Conservation (phyloP, 2,329 filamentous ascomycete genomes). For the Rhinocladiella similis region DNA sequence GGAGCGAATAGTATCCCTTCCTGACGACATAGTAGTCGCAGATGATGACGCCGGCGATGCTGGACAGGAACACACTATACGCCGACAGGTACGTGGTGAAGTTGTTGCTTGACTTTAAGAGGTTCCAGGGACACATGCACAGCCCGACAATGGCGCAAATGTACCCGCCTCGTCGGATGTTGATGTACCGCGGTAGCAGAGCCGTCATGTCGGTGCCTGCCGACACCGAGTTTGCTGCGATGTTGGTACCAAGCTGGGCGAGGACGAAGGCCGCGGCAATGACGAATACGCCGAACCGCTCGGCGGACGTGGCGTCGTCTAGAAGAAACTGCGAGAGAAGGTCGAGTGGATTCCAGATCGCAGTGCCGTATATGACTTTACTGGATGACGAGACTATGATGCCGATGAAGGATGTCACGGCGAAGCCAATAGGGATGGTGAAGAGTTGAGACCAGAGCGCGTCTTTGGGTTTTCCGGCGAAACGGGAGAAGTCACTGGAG, state of each 20-base stretch:
- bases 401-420: slow-evolving; percentile 35
- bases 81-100: slow-evolving; percentile 81
- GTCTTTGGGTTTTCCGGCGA: slow-evolving; percentile 46
- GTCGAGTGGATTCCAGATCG: slow-evolving; percentile 47
- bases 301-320: slow-evolving; percentile 35
- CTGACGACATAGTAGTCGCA: slow-evolving; percentile 86
- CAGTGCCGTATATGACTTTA: slow-evolving; percentile 36
- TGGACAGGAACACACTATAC: slow-evolving; percentile 91
- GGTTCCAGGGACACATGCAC: slow-evolving; percentile 53
- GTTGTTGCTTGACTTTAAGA: slow-evolving; percentile 48
- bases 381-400: slow-evolving; percentile 38
- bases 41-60: slow-evolving; percentile 88
- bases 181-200: slow-evolving; percentile 54
- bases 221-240: slow-evolving; percentile 51
- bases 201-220: slow-evolving; percentile 58
- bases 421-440: slow-evolving; percentile 27
- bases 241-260: slow-evolving; percentile 49
- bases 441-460: slow-evolving; percentile 29
- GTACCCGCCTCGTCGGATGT: slow-evolving; percentile 57
- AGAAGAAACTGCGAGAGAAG: slow-evolving; percentile 40
- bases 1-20: slow-evolving; percentile 75
- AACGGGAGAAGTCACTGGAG: slow-evolving; percentile 71
- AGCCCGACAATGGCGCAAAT: slow-evolving; percentile 46
- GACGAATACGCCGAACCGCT: slow-evolving; percentile 50
- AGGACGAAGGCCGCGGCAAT: slow-evolving; percentile 47